These are phyloP conservation scores for Globisporangium nagaii DNA, from an alignment of 352 stramenopile genomes.

Conservation along the genomic window DNA sequence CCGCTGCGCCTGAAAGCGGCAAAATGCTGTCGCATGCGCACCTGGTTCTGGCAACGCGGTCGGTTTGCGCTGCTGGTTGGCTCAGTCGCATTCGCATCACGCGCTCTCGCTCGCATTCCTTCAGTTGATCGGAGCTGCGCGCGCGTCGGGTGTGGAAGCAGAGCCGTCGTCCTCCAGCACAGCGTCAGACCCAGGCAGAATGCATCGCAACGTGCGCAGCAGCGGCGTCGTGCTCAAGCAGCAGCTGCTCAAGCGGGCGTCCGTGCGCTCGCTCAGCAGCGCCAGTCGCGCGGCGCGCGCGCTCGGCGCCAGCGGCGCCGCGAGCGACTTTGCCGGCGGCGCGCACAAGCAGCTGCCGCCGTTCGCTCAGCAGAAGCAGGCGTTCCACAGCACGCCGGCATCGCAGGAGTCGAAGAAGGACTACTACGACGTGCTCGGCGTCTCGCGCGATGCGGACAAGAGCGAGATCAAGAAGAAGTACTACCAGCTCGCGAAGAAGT, in stretches of 20 bases:
- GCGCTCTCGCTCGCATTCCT: not conserved
- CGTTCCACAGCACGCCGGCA: conserved; percentile 67
- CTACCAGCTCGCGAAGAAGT: conserved; percentile 96
- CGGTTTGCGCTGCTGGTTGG: conserved; percentile 1
- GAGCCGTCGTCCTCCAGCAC: not conserved
- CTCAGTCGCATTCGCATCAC: not conserved
- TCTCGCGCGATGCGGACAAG: conserved; percentile 87
- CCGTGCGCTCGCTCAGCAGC: conserved; percentile 5
- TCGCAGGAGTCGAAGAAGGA: conserved; percentile 82
- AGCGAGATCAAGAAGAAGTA: conserved; percentile 98
- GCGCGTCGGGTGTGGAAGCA: not conserved
- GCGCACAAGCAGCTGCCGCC: not conserved
- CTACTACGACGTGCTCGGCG: conserved; percentile 96
- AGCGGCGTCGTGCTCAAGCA: conserved; percentile 7
- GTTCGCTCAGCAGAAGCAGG: conserved; percentile 8
- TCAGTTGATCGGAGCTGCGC: conserved; percentile 2
- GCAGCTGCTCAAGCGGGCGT: conserved; percentile 9
- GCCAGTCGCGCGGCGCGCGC: conserved; percentile 1
- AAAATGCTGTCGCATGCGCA: not conserved
- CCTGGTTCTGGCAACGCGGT: not conserved
- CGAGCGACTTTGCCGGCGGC: not conserved
- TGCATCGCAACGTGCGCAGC: conserved; percentile 13
- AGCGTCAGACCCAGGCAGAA: not conserved
- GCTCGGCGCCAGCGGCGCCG: not conserved
- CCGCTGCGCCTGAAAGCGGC: not conserved